phyloP scores from a whole-genome alignment of 176 grass and related monocot species.

The Aegilops umbellulata region DNA sequence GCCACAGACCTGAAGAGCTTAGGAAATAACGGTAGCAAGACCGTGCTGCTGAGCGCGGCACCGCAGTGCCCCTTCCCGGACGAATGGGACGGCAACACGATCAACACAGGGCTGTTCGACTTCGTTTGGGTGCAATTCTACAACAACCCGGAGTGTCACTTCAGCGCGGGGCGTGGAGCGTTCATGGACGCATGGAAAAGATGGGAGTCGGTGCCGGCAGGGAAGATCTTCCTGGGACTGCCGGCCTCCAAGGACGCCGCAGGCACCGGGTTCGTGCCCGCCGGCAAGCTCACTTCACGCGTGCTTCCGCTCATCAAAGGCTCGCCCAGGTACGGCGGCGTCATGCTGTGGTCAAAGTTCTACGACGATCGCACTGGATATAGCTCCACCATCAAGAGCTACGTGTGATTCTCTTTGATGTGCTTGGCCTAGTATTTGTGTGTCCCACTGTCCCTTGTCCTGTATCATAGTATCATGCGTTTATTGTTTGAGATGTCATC shows the following conservation, averaged over 20 bases:
- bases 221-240: conserved; percentile 55
- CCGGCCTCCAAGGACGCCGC: conserved; percentile 45
- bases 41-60: conserved; percentile 59
- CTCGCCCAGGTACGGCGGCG: conserved; percentile 58
- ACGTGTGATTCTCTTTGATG: conserved; percentile 23
- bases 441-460: no score
- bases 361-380: conserved; percentile 55
- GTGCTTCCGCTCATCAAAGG: conserved; percentile 61
- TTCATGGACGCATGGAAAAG: conserved; percentile 62
- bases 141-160: conserved; percentile 56
- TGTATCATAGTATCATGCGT: no score
- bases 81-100: conserved; percentile 30
- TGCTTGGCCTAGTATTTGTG: neutral
- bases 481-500: no score
- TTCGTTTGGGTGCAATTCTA: conserved; percentile 78
- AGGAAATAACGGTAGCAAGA: conserved; percentile 23
- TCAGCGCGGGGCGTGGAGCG: conserved; percentile 12
- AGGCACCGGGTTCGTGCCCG: conserved; percentile 50
- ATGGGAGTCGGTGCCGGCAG: conserved; percentile 57
- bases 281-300: conserved; percentile 35
- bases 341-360: conserved; percentile 81
- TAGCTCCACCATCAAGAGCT: conserved; percentile 40
- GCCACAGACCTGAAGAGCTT: conserved; percentile 45
- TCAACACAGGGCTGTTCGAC: conserved; percentile 58
- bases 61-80: conserved; percentile 80